Evolutionary conservation across 2,329 filamentous ascomycete genomes (phyloP), one percentile per base, ranked within the genome.

Genomic region (Cyclaneusma minus): DNA sequence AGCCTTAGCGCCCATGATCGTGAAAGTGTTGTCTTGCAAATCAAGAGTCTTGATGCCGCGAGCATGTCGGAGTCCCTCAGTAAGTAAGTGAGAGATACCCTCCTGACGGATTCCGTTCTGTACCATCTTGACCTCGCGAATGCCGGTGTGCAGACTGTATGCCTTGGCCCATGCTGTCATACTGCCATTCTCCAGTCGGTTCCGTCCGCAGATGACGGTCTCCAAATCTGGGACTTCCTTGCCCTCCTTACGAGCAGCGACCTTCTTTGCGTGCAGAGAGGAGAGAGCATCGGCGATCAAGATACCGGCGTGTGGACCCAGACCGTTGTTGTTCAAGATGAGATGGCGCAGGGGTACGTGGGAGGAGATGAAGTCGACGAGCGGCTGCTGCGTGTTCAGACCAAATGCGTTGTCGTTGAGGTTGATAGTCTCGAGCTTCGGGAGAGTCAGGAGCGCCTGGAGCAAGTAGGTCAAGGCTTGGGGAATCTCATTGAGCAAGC

Each of bases 351-450:
- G 73, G 3, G 89, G 87, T 3, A 80, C 71, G 55, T 95, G 87
- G 31, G 75, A 67, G 29, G 80, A 75, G 35, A 98, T 71, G 58
- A 98, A 98, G 33, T 81, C 80, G 40, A 93, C 81, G 25, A 98
- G 70, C 7, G 87, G 89, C 18, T 82, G 84, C 51, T 91, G 80
- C 10, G 83, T 93, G 56, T 93, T 94, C 34, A 94, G 71, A 30
- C 89, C 89, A 45, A 98, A 98, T 23, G 89, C 89, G 54, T 98
- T 98, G 56, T 98, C 89, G 55, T 87, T 93, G 21, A 98, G 68
- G 54, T 95, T 91, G 55, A 98, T 68, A 16, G 85, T 94, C 51
- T 80, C 78, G 22, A 98, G 75, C 30, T 81, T 75, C 2, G 80
- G 77, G 28, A 92, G 76, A 45, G 84, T 78, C 30, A 94, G 71